These are phyloP conservation scores for Balansia obtecta DNA, from an alignment of 2,329 filamentous ascomycete genomes.

Conservation along the genomic window DNA sequence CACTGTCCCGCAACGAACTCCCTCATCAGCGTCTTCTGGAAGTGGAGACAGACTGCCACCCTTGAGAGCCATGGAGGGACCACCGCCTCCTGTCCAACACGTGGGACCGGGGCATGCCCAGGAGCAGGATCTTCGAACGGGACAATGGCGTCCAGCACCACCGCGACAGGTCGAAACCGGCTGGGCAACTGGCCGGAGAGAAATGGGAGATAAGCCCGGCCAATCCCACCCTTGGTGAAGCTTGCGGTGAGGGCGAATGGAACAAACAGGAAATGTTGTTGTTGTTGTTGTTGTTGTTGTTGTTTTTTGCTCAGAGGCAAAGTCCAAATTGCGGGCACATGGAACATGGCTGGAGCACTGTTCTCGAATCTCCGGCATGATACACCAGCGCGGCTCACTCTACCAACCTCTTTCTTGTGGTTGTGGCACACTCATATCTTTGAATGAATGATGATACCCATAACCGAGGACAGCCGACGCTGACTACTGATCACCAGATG, in stretches of 20 bases:
- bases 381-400: too few species aligned
- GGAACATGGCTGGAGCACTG: neutral
- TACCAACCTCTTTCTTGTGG: too few species aligned
- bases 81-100: slow-evolving; percentile 10
- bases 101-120: slow-evolving; percentile 16
- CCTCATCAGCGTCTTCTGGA: slow-evolving; percentile 23
- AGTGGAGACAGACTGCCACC: slow-evolving; percentile 35
- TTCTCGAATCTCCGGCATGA: neutral
- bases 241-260: slow-evolving; percentile 2
- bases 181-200: slow-evolving; percentile 22
- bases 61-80: slow-evolving; percentile 31
- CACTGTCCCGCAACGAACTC: slow-evolving; percentile 21
- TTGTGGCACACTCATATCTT: too few species aligned
- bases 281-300: too few species aligned
- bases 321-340: neutral
- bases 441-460: too few species aligned
- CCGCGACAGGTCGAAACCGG: slow-evolving; percentile 21
- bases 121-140: slow-evolving; percentile 23
- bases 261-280: neutral
- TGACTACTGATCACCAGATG: too few species aligned
- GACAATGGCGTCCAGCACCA: slow-evolving; percentile 23
- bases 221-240: slow-evolving; percentile 6
- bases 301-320: neutral
- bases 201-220: slow-evolving; percentile 11
- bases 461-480: too few species aligned